phyloP scores from a whole-genome alignment of 2,329 filamentous ascomycete genomes.

The Fusarium nanum region DNA sequence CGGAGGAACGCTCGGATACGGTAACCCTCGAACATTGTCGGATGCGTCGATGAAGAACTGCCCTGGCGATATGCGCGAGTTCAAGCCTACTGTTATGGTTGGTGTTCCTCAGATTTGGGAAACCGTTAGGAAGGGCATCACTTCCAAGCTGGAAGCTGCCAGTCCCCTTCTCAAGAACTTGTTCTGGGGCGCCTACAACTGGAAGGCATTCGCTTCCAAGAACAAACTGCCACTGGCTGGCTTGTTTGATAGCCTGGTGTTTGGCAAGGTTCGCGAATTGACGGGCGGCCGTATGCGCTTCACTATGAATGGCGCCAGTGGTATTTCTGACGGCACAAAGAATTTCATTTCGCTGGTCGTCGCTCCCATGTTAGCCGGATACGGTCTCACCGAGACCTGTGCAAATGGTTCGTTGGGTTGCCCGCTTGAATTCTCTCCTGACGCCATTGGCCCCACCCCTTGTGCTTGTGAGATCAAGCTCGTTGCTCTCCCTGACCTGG shows the following conservation, averaged over 20 bases:
- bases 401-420: constrained; percentile 86
- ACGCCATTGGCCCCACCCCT: constrained; percentile 81
- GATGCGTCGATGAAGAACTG: constrained; percentile 89
- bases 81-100: constrained; percentile 88
- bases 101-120: constrained; percentile 98
- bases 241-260: constrained; percentile 84
- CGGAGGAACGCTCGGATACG: constrained; percentile 93
- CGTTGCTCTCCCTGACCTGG: constrained; percentile 89
- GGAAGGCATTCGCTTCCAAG: constrained; percentile 69
- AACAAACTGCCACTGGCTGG: constrained; percentile 73
- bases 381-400: constrained; percentile 93
- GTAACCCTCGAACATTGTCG: constrained; percentile 87
- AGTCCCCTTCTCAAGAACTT: constrained; percentile 78
- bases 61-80: constrained; percentile 91
- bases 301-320: constrained; percentile 93
- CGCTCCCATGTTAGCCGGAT: constrained; percentile 93
- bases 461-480: constrained; percentile 88
- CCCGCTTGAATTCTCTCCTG: constrained; percentile 84
- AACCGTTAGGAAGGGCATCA: constrained; percentile 93
- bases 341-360: constrained; percentile 92
- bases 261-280: constrained; percentile 89
- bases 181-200: constrained; percentile 76
- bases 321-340: constrained; percentile 87
- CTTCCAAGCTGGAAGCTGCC: constrained; percentile 79
- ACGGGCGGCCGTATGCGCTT: constrained; percentile 91